phyloP scores from a whole-genome alignment of 2,329 filamentous ascomycete species.

The Neonectria magnoliae region DNA sequence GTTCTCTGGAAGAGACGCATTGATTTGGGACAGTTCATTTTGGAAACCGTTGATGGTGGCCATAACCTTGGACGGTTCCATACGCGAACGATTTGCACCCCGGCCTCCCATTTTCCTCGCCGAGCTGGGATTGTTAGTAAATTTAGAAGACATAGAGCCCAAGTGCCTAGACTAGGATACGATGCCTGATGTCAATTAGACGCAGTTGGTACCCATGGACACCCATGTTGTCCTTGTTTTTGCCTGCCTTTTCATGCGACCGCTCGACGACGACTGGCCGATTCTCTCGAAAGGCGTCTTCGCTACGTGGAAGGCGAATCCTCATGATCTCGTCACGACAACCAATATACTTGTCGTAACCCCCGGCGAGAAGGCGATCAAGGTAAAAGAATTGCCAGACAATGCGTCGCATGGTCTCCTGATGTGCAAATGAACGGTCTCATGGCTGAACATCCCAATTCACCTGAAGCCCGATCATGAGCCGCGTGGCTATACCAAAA shows the following conservation, averaged over 20 bases:
- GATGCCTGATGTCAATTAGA: constrained; percentile 50
- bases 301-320: constrained; percentile 49
- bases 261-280: constrained; percentile 45
- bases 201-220: constrained; percentile 49
- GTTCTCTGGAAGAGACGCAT: constrained; percentile 47
- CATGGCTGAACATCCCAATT: constrained; percentile 51
- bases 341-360: constrained; percentile 53
- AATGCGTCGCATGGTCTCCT: constrained; percentile 50
- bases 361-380: constrained; percentile 51
- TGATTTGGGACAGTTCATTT: constrained; percentile 49
- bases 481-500: constrained; percentile 48
- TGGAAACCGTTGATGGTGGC: constrained; percentile 50
- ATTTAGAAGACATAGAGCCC: neutral
- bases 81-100: constrained; percentile 28
- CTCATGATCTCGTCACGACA: constrained; percentile 51
- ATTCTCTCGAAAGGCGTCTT: constrained; percentile 47
- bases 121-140: constrained; percentile 28
- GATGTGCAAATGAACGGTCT: constrained; percentile 46
- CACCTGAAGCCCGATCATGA: constrained; percentile 51
- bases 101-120: constrained; percentile 41
- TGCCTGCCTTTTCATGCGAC: constrained; percentile 44
- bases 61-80: constrained; percentile 52
- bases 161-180: constrained; percentile 48
- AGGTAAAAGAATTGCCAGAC: constrained; percentile 53
- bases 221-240: constrained; percentile 40